Percentiles rank a stretch among this genome's conserved stretches.
Evolutionary conservation across 805 yeast genomes (phyloP).

Genomic region (Nakazawaea ambrosiae): DNA sequence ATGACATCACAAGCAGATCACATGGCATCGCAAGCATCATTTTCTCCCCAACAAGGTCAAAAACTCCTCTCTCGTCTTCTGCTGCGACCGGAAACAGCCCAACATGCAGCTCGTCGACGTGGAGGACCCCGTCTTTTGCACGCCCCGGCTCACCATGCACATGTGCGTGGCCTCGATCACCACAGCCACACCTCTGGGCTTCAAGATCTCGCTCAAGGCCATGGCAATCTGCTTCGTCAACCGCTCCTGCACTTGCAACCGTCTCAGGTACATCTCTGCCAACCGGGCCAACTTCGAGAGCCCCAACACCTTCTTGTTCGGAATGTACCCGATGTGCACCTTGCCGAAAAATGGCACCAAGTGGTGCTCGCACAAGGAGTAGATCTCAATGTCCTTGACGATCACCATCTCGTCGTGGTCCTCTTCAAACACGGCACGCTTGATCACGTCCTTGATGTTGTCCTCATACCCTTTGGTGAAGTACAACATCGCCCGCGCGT

Average conservation of each 20-base stretch:
- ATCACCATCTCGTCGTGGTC: conserved; percentile 99
- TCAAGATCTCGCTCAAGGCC: conserved; percentile 84
- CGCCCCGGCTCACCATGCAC: conserved; percentile 99
- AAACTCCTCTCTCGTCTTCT: conserved; percentile 95
- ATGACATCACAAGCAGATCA: too few species aligned
- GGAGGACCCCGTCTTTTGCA: conserved; percentile 89
- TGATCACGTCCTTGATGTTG: conserved; percentile 84
- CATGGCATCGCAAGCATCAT: conserved; percentile 14
- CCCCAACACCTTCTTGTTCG: conserved; percentile 88
- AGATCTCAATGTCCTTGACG: conserved; percentile 88
- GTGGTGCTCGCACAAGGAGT: conserved; percentile 95
- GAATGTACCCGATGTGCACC: conserved; percentile 96
- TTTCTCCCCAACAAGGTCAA: conserved; percentile 69
- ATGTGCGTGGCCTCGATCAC: conserved; percentile 97
- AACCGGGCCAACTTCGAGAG: conserved; percentile 87
- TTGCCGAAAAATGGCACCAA: conserved; percentile 96
- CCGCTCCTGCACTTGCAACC: conserved; percentile 97
- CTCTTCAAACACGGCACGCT: conserved; percentile 94
- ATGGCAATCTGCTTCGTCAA: conserved; percentile 95
- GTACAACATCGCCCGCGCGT: conserved; percentile 92
- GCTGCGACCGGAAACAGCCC: conserved; percentile 90
- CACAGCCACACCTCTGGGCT: conserved; percentile 96
- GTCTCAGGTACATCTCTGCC: conserved; percentile 94
- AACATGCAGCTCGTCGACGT: conserved; percentile 96
- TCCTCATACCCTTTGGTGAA: conserved; percentile 97